Conservation (phyloP, 331 rosid species). For the Telfairia occidentalis region DNA sequence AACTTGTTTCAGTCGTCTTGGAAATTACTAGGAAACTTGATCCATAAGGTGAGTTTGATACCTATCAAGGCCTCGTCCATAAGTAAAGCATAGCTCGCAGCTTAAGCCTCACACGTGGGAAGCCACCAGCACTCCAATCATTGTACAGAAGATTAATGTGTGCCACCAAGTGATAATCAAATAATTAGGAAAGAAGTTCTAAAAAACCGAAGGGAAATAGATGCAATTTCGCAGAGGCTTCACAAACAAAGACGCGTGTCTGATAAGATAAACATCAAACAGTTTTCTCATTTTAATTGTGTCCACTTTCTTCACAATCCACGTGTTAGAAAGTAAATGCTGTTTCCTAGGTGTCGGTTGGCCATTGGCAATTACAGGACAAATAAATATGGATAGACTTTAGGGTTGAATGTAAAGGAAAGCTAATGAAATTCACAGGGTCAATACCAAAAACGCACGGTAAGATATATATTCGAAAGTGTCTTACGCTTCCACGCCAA, state of each 20-base stretch:
- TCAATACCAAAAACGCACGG: background rate
- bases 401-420: background rate
- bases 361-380: background rate
- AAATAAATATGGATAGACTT: background rate
- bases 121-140: constrained; percentile 4
- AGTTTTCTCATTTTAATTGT: background rate
- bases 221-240: background rate
- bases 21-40: constrained; percentile 4
- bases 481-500: background rate
- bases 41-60: background rate
- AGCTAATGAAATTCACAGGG: background rate
- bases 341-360: constrained; percentile 9
- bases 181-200: background rate
- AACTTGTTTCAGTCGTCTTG: background rate
- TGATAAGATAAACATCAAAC: background rate
- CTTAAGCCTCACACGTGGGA: constrained; percentile 1
- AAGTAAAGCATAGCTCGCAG: constrained; percentile 6
- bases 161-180: constrained; percentile 1
- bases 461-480: background rate
- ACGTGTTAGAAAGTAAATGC: background rate
- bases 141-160: background rate
- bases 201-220: background rate
- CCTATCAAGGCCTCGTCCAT: background rate
- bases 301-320: background rate
- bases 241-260: constrained; percentile 3